Percentiles rank a stretch among this genome's conserved stretches.
Conservation (phyloP, 139 green algal species). For the Marvania coccoides region DNA sequence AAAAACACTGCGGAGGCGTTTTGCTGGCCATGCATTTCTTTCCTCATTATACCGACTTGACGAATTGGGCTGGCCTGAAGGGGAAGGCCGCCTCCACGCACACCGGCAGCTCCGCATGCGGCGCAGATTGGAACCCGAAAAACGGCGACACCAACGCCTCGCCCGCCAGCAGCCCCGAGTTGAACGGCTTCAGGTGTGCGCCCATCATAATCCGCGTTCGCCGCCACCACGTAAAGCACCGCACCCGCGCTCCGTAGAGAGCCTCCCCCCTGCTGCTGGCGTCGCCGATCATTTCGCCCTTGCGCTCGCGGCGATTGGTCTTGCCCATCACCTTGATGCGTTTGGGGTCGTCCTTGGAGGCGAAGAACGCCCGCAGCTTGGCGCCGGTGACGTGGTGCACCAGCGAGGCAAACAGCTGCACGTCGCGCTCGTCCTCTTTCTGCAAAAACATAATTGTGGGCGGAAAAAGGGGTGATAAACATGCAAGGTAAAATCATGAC, state of each 20-base stretch:
- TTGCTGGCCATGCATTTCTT: too few species aligned
- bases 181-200: conserved; percentile 28
- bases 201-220: conserved; percentile 1
- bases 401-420: conserved; percentile 12
- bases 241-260: neutral
- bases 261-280: neutral
- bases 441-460: too few species aligned
- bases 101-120: conserved; percentile 17
- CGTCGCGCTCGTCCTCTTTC: conserved; percentile 15
- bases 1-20: too few species aligned
- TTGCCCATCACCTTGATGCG: neutral
- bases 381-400: conserved; percentile 21
- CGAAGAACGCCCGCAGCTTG: neutral
- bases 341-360: neutral
- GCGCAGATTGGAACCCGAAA: conserved; percentile 12
- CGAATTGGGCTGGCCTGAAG: too few species aligned
- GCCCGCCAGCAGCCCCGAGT: conserved; percentile 28
- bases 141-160: conserved; percentile 40
- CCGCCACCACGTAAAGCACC: neutral
- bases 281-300: neutral
- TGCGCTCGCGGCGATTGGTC: neutral
- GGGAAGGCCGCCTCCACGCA: conserved; percentile 18
- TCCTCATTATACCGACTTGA: too few species aligned
- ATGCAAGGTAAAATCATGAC: too few species aligned
- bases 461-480: too few species aligned